A percentile compares a stretch with the other conserved stretches of the same genome.
phyloP scores from a whole-genome alignment of 805 yeast species.

The Millerozyma acaciae region DNA sequence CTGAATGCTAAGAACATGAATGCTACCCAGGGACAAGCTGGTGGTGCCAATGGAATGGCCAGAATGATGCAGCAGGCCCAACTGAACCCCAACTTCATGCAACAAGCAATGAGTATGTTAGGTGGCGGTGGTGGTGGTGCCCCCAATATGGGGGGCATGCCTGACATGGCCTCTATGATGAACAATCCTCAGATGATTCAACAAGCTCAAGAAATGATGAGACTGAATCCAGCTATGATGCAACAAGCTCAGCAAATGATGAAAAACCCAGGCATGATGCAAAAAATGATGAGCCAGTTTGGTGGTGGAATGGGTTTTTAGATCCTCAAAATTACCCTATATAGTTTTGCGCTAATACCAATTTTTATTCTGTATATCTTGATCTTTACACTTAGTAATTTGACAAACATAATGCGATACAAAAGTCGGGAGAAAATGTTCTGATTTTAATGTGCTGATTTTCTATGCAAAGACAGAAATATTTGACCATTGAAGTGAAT shows the following conservation, averaged over 20 bases:
- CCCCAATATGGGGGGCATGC: conserved; percentile 32
- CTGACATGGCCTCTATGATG: conserved; percentile 58
- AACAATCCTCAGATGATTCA: conserved; percentile 51
- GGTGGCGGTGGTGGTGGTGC: conserved; percentile 47
- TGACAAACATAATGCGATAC: too few species aligned
- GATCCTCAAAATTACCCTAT: too few species aligned
- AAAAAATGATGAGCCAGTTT: conserved; percentile 64
- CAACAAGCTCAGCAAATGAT: conserved; percentile 43
- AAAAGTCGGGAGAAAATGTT: too few species aligned
- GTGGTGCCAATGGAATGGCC: conserved; percentile 42
- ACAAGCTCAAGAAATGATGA: conserved; percentile 47
- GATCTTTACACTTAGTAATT: too few species aligned
- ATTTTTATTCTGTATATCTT: too few species aligned
- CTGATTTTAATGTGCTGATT: too few species aligned
- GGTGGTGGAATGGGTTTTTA: conserved; percentile 42
- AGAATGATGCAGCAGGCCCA: conserved; percentile 55
- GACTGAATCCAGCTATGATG: conserved; percentile 42
- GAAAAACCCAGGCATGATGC: conserved; percentile 67
- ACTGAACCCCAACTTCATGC: conserved; percentile 49
- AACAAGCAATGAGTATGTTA: conserved; percentile 62
- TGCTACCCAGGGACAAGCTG: conserved; percentile 28
- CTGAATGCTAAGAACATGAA: conserved; percentile 56
- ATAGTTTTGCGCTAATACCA: too few species aligned
- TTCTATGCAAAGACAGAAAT: too few species aligned
- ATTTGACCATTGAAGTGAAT: too few species aligned